Evolutionary conservation across 805 yeast species (phyloP).

Genomic region (Saccharomycopsis oosterbeekiorum): DNA sequence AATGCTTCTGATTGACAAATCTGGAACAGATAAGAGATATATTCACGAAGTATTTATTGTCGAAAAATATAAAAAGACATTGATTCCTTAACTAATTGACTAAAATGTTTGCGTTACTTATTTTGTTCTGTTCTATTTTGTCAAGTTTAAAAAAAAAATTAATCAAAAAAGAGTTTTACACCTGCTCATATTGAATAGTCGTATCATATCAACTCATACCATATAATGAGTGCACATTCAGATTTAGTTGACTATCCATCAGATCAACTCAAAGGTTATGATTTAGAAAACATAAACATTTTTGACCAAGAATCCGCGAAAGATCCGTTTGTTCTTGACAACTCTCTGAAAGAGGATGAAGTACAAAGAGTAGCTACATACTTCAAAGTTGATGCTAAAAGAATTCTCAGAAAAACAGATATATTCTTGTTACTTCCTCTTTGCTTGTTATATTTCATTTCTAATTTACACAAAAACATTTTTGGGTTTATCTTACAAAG

Average conservation of each 20-base stretch:
- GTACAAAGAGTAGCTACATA: not conserved
- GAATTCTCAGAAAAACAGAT: not conserved
- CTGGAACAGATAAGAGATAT: no score
- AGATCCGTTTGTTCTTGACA: not conserved
- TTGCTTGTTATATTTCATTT: not conserved
- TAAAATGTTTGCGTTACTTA: no score
- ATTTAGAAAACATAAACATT: not conserved
- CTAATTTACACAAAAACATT: not conserved
- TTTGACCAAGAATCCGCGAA: not conserved
- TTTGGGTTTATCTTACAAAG: not conserved
- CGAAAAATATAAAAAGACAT: no score
- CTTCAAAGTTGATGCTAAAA: not conserved
- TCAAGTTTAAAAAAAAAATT: no score
- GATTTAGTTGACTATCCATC: not conserved
- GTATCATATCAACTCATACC: not conserved
- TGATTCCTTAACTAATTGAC: no score
- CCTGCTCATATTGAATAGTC: no score
- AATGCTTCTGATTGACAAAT: no score
- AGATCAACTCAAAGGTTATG: not conserved
- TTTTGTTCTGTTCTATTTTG: no score
- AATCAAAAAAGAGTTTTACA: no score
- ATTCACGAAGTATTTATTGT: no score
- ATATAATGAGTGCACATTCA: not conserved
- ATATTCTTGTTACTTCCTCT: not conserved
- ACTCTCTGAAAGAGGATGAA: not conserved